phyloP scores from a whole-genome alignment of 1,284 basidiomycete genomes.

The Anthracocystis setariae region DNA sequence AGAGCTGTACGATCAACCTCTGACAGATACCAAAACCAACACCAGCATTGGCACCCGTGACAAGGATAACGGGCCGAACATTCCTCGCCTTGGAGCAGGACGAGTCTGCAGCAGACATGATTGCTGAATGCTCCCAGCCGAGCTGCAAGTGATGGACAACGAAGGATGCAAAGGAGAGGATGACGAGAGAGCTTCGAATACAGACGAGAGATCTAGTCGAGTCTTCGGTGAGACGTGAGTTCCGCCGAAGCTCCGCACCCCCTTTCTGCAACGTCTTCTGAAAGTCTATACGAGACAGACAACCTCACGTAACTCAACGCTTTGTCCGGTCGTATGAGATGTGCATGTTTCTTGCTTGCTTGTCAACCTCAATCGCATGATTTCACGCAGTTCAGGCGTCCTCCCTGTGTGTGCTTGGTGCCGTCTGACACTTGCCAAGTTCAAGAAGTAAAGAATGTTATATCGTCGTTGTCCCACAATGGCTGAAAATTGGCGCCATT shows the following conservation, averaged over 20 bases:
- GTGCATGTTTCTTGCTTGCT: neutral
- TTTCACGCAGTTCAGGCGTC: neutral
- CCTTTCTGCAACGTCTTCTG: no score
- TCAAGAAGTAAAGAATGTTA: no score
- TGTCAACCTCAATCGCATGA: constrained; percentile 8
- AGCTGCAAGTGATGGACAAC: neutral
- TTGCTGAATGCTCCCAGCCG: neutral
- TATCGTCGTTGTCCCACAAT: no score
- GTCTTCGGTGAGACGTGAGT: no score
- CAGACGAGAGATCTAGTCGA: no score
- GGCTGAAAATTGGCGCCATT: neutral
- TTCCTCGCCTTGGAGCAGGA: constrained; percentile 21
- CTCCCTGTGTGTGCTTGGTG: no score
- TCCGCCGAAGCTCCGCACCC: no score
- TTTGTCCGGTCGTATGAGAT: neutral
- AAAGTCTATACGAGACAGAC: neutral
- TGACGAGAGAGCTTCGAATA: neutral
- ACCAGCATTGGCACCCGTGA: constrained; percentile 66
- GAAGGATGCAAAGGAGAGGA: neutral
- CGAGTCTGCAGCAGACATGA: constrained; percentile 22
- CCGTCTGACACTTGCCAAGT: no score
- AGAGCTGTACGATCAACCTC: constrained; percentile 65
- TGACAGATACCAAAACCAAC: constrained; percentile 67
- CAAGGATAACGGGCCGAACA: constrained; percentile 60
- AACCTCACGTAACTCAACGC: constrained; percentile 1